Base-by-base conservation (phyloP, 768 basidiomycete genomes). In the Leucogyrophana mollusca region DNA sequence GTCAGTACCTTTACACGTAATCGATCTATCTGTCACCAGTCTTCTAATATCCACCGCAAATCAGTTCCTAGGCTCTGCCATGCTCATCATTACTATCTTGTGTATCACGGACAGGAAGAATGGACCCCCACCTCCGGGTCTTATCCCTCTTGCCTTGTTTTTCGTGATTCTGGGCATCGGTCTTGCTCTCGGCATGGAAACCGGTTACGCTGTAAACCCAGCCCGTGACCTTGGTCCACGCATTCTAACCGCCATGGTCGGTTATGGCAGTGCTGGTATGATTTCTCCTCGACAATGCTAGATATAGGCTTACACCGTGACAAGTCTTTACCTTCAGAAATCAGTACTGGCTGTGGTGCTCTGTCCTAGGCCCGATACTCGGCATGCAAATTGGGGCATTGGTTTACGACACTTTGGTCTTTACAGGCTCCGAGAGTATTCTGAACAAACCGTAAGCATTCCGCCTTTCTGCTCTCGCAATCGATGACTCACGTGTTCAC, bases 331-430 rank as follows among this genome's bases (percentile, higher is more conserved):
- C 45, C 16, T 58, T 49, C 47, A 45, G 54, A 47, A 77, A 71
- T 55, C 80, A 84, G 47, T 84, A 83, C 57, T 84, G 81, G 82
- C 53, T 84, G 22, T 84, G 82, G 82, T 76, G 75, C 49, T 78
- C 80, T 2, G 61, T 83, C 34, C 61, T 80, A 24, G 79, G 66
- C 2, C 76, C 82, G 5, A 72, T 82, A 54, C 47, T 74, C 22
- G 82, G 82, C 25, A 78, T 68, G 9, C 65, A 75, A 43, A 62
- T 66, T 16, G 83, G 77, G 5, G 64, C 69, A 0, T 60, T 76
- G 35, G 46, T 82, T 22, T 85, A 85, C 54, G 83, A 85, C 56
- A 38, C 63, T 1, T 64, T 80, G 56, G 53, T 83, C 39, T 81
- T 72, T 63, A 68, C 66, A 3, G 80, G 77, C 13, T 59, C 70